Evolutionary conservation across 1,139 yeast species (phyloP).

Genomic region (Suhomyces wounanorum): DNA sequence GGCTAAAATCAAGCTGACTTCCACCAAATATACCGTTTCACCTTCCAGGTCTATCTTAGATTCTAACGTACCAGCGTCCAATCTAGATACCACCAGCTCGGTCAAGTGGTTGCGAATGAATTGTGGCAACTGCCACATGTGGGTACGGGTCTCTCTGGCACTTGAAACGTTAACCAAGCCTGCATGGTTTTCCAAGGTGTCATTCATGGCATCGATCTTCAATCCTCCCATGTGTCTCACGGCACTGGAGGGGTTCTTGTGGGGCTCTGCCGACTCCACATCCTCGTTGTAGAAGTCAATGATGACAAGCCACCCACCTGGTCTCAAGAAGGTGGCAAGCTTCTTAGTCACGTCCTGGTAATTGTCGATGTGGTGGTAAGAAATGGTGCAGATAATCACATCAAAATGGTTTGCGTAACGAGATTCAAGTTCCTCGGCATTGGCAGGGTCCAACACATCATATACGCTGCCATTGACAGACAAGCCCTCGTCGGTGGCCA

Average conservation of each 20-base stretch:
- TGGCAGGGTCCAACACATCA: slow-evolving; percentile 32
- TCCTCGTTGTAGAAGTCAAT: slow-evolving; percentile 41
- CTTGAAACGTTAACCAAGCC: slow-evolving; percentile 28
- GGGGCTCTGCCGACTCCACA: slow-evolving; percentile 20
- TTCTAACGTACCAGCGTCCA: slow-evolving; percentile 22
- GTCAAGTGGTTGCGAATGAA: slow-evolving; percentile 32
- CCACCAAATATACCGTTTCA: slow-evolving; percentile 20
- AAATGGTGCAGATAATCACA: slow-evolving; percentile 36
- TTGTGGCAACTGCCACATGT: slow-evolving; percentile 26
- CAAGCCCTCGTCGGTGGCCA: slow-evolving; percentile 8
- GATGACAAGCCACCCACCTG: slow-evolving; percentile 38
- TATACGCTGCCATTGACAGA: slow-evolving; percentile 20
- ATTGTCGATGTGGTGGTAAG: slow-evolving; percentile 44
- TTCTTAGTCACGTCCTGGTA: slow-evolving; percentile 33
- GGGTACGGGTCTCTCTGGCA: slow-evolving; percentile 24
- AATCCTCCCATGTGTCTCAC: slow-evolving; percentile 43
- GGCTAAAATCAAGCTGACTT: slow-evolving; percentile 29
- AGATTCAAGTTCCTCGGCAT: slow-evolving; percentile 17
- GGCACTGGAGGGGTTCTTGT: slow-evolving; percentile 14
- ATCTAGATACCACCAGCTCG: slow-evolving; percentile 16
- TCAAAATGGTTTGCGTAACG: slow-evolving; percentile 30
- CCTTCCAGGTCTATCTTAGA: slow-evolving; percentile 15
- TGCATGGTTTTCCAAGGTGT: slow-evolving; percentile 25
- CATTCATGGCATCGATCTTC: slow-evolving; percentile 25
- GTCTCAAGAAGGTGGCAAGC: slow-evolving; percentile 34